Percentiles rank a stretch among this genome's conserved stretches.
Evolutionary conservation across 2,329 filamentous ascomycete species (phyloP).

Genomic region (Macrophomina tecta): DNA sequence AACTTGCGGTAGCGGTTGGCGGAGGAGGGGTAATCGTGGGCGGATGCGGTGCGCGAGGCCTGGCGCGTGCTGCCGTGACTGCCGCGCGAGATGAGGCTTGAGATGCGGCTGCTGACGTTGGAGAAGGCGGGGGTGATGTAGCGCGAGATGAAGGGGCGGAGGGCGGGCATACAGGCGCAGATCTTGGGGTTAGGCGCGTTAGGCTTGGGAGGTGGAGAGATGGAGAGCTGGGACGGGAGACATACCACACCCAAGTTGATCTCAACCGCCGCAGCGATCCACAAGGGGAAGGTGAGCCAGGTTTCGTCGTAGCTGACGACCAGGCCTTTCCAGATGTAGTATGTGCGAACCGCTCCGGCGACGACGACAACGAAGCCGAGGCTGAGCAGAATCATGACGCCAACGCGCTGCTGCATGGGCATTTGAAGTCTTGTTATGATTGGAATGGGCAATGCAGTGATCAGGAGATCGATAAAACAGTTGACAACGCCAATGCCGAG

Average conservation of each 20-base stretch:
- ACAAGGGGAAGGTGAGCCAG: slow-evolving; percentile 54
- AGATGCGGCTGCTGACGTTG: slow-evolving; percentile 1
- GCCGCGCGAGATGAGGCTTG: slow-evolving; percentile 2
- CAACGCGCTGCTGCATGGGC: slow-evolving; percentile 48
- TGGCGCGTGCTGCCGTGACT: neutral
- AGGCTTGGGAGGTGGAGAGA: neutral
- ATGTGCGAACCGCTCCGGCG: slow-evolving; percentile 51
- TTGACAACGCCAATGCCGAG: slow-evolving; percentile 51
- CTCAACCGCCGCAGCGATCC: slow-evolving; percentile 55
- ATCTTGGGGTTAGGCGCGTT: slow-evolving; percentile 33
- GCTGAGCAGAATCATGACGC: slow-evolving; percentile 47
- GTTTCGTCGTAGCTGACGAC: slow-evolving; percentile 51
- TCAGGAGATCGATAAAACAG: slow-evolving; percentile 50
- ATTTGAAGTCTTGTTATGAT: slow-evolving; percentile 51
- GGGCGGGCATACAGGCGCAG: slow-evolving; percentile 46
- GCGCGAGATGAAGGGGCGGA: slow-evolving; percentile 37
- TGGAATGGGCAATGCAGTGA: slow-evolving; percentile 52
- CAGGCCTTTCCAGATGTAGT: slow-evolving; percentile 51
- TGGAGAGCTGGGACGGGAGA: slow-evolving; percentile 9
- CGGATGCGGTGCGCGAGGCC: neutral
- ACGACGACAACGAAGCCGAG: slow-evolving; percentile 51
- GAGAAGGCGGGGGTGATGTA: slow-evolving; percentile 12
- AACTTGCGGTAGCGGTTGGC: slow-evolving; percentile 7
- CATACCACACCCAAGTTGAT: slow-evolving; percentile 55
- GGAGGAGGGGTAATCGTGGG: neutral